Percentiles rank a stretch among this genome's conserved stretches.
Evolutionary conservation across 148 eudicot genomes (phyloP).

Genomic region (Camellia japonica): DNA sequence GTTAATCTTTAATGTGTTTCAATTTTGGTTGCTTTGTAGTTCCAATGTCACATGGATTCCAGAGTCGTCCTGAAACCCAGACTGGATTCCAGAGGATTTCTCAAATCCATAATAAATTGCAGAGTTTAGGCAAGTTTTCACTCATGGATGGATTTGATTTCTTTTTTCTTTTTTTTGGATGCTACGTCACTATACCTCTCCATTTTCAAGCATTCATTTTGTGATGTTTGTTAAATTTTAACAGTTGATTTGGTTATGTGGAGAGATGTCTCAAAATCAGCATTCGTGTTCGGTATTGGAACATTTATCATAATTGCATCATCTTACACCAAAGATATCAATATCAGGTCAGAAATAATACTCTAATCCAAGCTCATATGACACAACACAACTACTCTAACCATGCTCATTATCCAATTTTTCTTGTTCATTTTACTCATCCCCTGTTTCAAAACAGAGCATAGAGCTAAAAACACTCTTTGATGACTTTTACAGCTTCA

Average conservation of each 20-base stretch:
- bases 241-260: constrained; percentile 75
- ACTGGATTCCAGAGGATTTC: constrained; percentile 38
- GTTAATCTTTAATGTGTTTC: neutral
- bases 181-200: neutral
- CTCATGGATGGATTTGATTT: neutral
- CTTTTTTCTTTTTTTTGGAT: neutral
- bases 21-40: constrained; percentile 13
- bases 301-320: constrained; percentile 60
- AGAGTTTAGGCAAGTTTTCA: constrained; percentile 47
- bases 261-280: constrained; percentile 67
- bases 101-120: constrained; percentile 45
- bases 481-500: constrained; percentile 45
- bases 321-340: constrained; percentile 57
- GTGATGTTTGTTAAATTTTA: neutral
- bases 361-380: too few relatives aligned
- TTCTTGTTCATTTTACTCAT: neutral
- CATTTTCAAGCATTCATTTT: neutral
- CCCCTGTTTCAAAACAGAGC: constrained; percentile 2
- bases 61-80: constrained; percentile 32
- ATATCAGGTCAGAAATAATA: constrained; percentile 46
- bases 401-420: neutral
- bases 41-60: constrained; percentile 26
- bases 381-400: too few relatives aligned
- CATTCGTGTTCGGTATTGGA: constrained; percentile 69
- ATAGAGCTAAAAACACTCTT: neutral